Evolutionary conservation across 176 grass and related monocot genomes (phyloP).

Genomic region (Oryza brachyantha): DNA sequence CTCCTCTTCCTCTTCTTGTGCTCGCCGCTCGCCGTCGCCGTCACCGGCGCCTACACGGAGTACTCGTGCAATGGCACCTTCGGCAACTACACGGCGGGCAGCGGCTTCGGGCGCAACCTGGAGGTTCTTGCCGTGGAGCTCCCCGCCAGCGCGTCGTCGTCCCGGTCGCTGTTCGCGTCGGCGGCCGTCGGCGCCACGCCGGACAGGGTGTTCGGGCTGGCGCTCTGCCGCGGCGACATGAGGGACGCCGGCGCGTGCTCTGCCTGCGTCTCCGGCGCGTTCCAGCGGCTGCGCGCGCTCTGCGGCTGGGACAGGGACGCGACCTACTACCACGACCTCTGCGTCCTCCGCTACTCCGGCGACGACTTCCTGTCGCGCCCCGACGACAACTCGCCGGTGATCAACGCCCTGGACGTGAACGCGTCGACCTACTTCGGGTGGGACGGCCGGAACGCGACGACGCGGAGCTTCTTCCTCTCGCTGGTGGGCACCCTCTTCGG

Average conservation of each 20-base stretch:
- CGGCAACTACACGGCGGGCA: constrained; percentile 35
- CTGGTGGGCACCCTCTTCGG: constrained; percentile 47
- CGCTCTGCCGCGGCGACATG: constrained; percentile 59
- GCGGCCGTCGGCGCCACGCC: constrained; percentile 22
- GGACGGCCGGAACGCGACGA: constrained; percentile 42
- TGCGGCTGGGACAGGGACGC: constrained; percentile 30
- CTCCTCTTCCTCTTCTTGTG: neutral
- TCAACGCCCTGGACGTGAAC: constrained; percentile 47
- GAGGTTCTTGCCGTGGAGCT: constrained; percentile 11
- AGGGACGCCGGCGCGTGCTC: constrained; percentile 27
- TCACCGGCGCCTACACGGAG: constrained; percentile 24
- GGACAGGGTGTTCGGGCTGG: constrained; percentile 30
- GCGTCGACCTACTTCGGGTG: constrained; percentile 35
- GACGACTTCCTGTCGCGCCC: constrained; percentile 32
- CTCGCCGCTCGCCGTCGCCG: neutral
- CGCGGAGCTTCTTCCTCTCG: constrained; percentile 40
- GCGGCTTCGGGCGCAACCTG: constrained; percentile 44
- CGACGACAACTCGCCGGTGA: constrained; percentile 33
- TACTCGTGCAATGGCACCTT: constrained; percentile 36
- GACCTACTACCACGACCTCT: constrained; percentile 55
- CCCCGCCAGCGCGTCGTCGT: constrained; percentile 9
- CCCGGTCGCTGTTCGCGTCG: constrained; percentile 10
- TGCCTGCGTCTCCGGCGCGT: constrained; percentile 32
- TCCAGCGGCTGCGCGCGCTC: neutral
- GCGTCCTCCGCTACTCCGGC: constrained; percentile 48